These are phyloP conservation scores for Salvia splendens DNA, from an alignment of 257 asterid genomes.

Conservation along the genomic window DNA sequence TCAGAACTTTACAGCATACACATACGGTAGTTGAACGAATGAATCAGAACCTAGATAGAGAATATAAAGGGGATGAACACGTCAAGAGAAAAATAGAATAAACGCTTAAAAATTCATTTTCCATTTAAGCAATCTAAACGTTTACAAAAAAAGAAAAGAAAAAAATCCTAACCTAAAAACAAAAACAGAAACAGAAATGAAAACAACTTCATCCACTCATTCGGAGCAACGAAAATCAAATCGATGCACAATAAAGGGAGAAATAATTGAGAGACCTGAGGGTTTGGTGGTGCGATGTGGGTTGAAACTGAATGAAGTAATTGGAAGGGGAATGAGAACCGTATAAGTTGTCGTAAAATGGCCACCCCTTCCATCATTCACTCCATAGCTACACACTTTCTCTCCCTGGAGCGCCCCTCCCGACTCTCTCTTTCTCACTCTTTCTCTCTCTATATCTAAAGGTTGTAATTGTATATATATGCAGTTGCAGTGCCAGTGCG, in stretches of 20 bases:
- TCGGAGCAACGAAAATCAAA: slow-evolving; percentile 2
- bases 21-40: slow-evolving; percentile 14
- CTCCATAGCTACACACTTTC: slow-evolving; percentile 42
- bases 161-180: slow-evolving; percentile 23
- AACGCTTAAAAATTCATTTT: neutral
- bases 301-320: slow-evolving; percentile 54
- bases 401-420: slow-evolving; percentile 9
- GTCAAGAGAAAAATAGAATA: neutral
- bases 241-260: neutral
- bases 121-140: slow-evolving; percentile 1
- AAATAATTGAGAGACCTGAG: slow-evolving; percentile 48
- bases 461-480: slow-evolving; percentile 33
- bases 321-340: slow-evolving; percentile 61
- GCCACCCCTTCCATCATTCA: slow-evolving; percentile 64
- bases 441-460: slow-evolving; percentile 31
- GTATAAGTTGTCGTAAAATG: slow-evolving; percentile 88
- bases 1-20: slow-evolving; percentile 7
- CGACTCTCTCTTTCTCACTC: slow-evolving; percentile 18
- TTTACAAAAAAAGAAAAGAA: neutral
- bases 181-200: neutral
- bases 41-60: slow-evolving; percentile 12
- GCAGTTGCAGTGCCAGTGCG: slow-evolving; percentile 9
- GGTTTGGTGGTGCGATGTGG: slow-evolving; percentile 36
- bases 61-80: neutral
- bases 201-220: neutral